These are phyloP conservation scores for Candida hungchunana DNA, from an alignment of 805 yeast genomes.

Conservation along the genomic window DNA sequence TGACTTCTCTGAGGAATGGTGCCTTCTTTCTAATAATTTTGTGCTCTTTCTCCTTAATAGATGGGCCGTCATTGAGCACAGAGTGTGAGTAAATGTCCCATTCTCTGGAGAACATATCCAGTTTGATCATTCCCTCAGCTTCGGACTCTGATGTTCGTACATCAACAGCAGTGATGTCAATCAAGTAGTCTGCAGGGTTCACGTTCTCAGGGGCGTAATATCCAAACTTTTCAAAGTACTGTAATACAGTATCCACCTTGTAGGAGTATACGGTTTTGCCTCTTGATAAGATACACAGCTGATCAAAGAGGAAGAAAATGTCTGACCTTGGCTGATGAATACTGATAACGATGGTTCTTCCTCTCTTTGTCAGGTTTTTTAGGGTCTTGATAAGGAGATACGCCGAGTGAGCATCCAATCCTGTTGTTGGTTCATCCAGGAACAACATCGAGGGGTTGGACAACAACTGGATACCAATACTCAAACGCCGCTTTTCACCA, in stretches of 20 bases:
- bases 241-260: conserved; percentile 37
- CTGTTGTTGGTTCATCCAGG: conserved; percentile 85
- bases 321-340: conserved; percentile 88
- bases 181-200: conserved; percentile 50
- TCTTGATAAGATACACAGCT: conserved; percentile 61
- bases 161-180: conserved; percentile 48
- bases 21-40: conserved; percentile 26
- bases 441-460: conserved; percentile 74
- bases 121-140: conserved; percentile 27
- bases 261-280: conserved; percentile 46
- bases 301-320: conserved; percentile 66
- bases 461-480: conserved; percentile 78
- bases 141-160: conserved; percentile 35
- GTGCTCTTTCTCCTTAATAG: not conserved
- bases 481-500: conserved; percentile 77
- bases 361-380: conserved; percentile 51
- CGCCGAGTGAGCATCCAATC: conserved; percentile 79
- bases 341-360: conserved; percentile 70
- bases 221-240: conserved; percentile 44
- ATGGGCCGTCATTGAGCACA: not conserved
- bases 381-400: conserved; percentile 59
- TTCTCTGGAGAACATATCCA: conserved; percentile 26
- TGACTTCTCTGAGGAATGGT: conserved; percentile 40
- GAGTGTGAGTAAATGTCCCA: conserved; percentile 31
- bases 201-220: conserved; percentile 36